A percentile compares a stretch with the other conserved stretches of the same genome.
phyloP scores from a whole-genome alignment of 805 yeast genomes.

The Zygosaccharomyces kombuchaensis region DNA sequence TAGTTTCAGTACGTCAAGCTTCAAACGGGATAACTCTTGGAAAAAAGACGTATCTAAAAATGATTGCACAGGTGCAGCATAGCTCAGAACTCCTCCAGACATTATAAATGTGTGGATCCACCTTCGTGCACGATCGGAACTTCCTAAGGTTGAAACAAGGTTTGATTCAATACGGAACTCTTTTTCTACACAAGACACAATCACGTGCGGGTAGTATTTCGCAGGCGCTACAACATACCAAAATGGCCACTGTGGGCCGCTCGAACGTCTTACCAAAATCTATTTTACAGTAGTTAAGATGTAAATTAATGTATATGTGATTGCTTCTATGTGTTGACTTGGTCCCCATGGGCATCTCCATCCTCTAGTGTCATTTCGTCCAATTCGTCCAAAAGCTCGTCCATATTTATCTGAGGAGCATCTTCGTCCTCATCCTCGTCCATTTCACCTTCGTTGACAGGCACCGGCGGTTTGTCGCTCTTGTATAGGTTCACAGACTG shows the following conservation, averaged over 20 bases:
- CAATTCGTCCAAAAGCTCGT: slow-evolving; percentile 89
- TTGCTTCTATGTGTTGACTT: not conserved
- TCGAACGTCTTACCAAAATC: not conserved
- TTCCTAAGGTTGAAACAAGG: not conserved
- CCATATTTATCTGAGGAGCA: slow-evolving; percentile 84
- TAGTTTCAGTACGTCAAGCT: slow-evolving; percentile 68
- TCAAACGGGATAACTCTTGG: slow-evolving; percentile 63
- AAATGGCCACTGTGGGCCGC: not conserved
- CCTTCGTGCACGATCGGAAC: not conserved
- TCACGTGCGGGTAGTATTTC: not conserved
- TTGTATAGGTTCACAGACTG: slow-evolving; percentile 86
- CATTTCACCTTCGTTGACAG: slow-evolving; percentile 35
- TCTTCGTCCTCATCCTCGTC: slow-evolving; percentile 58
- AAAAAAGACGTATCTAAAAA: slow-evolving; percentile 87
- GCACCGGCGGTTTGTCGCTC: slow-evolving; percentile 37
- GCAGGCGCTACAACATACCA: not conserved
- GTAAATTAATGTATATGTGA: not conserved
- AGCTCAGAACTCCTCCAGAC: slow-evolving; percentile 23
- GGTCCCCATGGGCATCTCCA: slow-evolving; percentile 14
- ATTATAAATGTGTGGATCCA: slow-evolving; percentile 2
- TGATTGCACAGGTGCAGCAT: slow-evolving; percentile 50
- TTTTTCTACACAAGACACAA: not conserved
- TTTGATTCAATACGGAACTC: not conserved
- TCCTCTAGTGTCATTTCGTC: slow-evolving; percentile 88
- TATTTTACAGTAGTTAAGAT: not conserved